Evolutionary conservation across 140 eudicot genomes (phyloP).

Genomic region (Artemisia princeps): DNA sequence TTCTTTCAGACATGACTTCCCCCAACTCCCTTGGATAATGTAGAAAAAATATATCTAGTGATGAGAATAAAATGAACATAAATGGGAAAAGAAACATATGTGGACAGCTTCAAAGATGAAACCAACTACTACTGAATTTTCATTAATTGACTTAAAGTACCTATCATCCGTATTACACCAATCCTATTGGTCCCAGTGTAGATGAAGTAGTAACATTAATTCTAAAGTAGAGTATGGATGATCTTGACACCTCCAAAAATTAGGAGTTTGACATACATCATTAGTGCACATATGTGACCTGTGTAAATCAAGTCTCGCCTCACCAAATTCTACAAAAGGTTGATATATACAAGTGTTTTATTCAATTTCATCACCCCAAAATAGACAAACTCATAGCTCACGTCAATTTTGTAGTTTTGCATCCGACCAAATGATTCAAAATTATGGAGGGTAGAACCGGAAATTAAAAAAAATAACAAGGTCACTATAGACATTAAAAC

Average conservation of each 20-base stretch:
- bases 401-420: slow-evolving; percentile 19
- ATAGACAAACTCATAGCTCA: slow-evolving; percentile 23
- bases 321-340: slow-evolving; percentile 40
- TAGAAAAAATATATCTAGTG: slow-evolving; percentile 6
- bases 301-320: slow-evolving; percentile 28
- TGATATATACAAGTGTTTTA: neutral
- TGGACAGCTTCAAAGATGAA: slow-evolving; percentile 25
- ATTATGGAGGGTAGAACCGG: slow-evolving; percentile 31
- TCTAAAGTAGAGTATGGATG: slow-evolving; percentile 17
- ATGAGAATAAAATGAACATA: slow-evolving; percentile 25
- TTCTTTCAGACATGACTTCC: slow-evolving; percentile 31
- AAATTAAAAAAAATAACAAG: slow-evolving; percentile 7
- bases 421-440: slow-evolving; percentile 14
- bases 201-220: slow-evolving; percentile 8
- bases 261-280: slow-evolving; percentile 5
- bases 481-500: neutral
- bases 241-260: slow-evolving; percentile 22
- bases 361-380: slow-evolving; percentile 17
- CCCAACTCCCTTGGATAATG: slow-evolving; percentile 29
- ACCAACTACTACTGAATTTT: slow-evolving; percentile 16
- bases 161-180: slow-evolving; percentile 16
- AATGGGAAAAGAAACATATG: slow-evolving; percentile 26
- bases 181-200: slow-evolving; percentile 16
- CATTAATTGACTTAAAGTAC: slow-evolving; percentile 13
- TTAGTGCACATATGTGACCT: slow-evolving; percentile 12